Evolutionary conservation across 352 stramenopile genomes (phyloP).

Genomic region (Globisporangium iwayamae): DNA sequence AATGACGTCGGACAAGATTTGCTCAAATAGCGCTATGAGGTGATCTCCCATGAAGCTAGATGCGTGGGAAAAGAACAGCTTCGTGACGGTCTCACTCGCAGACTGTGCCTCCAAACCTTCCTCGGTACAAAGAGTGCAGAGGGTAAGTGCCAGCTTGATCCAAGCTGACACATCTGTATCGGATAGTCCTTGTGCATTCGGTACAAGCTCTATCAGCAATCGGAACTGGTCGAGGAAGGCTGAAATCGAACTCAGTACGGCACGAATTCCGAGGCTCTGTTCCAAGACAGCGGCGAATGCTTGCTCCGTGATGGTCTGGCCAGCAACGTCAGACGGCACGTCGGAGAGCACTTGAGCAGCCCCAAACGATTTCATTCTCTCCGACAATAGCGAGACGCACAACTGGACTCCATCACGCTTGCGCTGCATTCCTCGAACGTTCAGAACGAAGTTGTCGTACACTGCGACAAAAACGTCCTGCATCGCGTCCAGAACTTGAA

Average conservation of each 20-base stretch:
- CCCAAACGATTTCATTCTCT: not conserved
- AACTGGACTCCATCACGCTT: conserved; percentile 4
- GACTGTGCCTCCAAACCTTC: not conserved
- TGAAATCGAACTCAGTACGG: conserved; percentile 22
- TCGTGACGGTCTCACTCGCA: not conserved
- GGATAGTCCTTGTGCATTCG: not conserved
- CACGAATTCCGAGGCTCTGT: conserved; percentile 13
- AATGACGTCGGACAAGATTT: conserved; percentile 30
- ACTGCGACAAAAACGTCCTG: conserved; percentile 22
- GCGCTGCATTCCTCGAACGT: conserved; percentile 22
- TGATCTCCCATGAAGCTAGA: conserved; percentile 14
- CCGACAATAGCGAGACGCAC: not conserved
- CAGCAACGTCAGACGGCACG: not conserved
- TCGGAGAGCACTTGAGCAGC: conserved; percentile 4
- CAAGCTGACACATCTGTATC: conserved; percentile 5
- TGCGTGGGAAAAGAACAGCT: conserved; percentile 3
- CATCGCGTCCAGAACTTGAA: conserved; percentile 25
- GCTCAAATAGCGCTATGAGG: conserved; percentile 13
- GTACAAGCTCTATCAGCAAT: conserved; percentile 14
- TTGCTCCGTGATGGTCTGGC: not conserved
- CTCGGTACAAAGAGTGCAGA: not conserved
- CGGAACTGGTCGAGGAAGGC: conserved; percentile 22
- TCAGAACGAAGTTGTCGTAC: conserved; percentile 32
- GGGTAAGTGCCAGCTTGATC: conserved; percentile 2
- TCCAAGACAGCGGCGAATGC: conserved; percentile 6